Base-by-base conservation (phyloP, 2,329 filamentous ascomycete genomes). In the Diaporthe sp. region DNA sequence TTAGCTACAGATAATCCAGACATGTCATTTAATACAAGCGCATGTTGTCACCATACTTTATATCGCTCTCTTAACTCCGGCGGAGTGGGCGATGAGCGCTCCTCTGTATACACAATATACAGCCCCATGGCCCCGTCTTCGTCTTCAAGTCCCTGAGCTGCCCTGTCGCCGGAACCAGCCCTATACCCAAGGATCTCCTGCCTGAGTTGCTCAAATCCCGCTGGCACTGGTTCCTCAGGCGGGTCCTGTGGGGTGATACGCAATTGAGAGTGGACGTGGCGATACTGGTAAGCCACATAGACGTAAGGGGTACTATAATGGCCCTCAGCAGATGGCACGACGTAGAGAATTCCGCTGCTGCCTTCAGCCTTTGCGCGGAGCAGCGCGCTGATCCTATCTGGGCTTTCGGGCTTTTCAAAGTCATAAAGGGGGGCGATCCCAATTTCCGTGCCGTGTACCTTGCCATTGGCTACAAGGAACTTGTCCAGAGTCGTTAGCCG, bases 91-190 rank as follows among this genome's bases (percentile, higher is more conserved):
- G 42, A 25, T 12, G 42, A 65, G 17, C 25, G 61, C 42, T 17
- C 61, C 42, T 65, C 61, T 15, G 61, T 65, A 25, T 65, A 65
- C 17, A 65, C 25, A 8, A 65, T 49, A 2, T 65, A 49, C 61
- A 65, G 61, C 7, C 61, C 61, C 42, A 65, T 65, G 42, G 42
- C 42, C 17, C 61, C 61, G 9, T 49, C 61, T 65, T 65, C 61
- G 17, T 31, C 12, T 39, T 49, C 61, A n/a, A 34, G 4, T 9
- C n/a, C 42, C 61, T 49, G 61, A 4, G 28, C 2, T 28, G 3
- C 28, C 28, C 28, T 28, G 28, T 28, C 28, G 28, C 28, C 28
- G 28, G 28, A 28, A 49, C 25, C 22, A 13, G 7, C 39, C 25
- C 60, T 63, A 22, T 47, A 31, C 7, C 60, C 39, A 5, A 65